Evolutionary conservation across 306 rosid genomes (phyloP), one percentile per base, ranked within the genome.

Genomic region (Acacia melanoxylon): DNA sequence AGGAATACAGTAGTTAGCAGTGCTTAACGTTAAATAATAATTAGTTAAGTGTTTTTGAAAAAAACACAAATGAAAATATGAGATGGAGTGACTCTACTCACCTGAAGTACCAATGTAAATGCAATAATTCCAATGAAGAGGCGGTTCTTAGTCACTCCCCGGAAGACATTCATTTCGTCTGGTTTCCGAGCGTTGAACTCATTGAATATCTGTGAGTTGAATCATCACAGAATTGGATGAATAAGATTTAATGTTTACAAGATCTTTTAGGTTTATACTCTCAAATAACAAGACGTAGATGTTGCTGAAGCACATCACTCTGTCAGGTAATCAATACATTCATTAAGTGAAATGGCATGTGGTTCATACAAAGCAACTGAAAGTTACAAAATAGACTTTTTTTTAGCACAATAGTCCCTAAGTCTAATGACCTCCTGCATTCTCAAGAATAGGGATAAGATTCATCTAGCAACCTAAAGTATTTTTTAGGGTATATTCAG

Each of bases 111-210:
- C n/a, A 89, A 70, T 37, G 99, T 93, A 3, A 84, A 7, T 85
- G 91, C 98, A 74, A 95, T 74, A 74, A 95, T 93, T 78, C 88
- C 97, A 68, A 91, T 61, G 58, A 90, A 95, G 75, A 95, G 97
- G 74, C 63, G 86, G 78, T 93, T 95, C 83, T 86, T 91, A 2
- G 93, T 90, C 73, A 95, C 92, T 84, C 99, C 99, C 31, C 52
- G 51, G 88, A 95, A 95, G 35, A 90, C 93, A 71, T 95, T 93
- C 74, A 90, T 80, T 86, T 90, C 93, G 9, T 93, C 99, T 54
- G 98, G 98, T 78, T 95, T 95, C 62, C 98, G 92, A 80, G 99
- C 95, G 73, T 95, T 95, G 88, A 95, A 91, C 87, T 95, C 98
- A 8, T 95, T 93, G 77, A 91, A 95, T 85, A 95, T 88, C 99